Percentiles rank a stretch among this genome's conserved stretches.
Conservation (phyloP, 139 green algal species). For the Micromonas pusilla region DNA sequence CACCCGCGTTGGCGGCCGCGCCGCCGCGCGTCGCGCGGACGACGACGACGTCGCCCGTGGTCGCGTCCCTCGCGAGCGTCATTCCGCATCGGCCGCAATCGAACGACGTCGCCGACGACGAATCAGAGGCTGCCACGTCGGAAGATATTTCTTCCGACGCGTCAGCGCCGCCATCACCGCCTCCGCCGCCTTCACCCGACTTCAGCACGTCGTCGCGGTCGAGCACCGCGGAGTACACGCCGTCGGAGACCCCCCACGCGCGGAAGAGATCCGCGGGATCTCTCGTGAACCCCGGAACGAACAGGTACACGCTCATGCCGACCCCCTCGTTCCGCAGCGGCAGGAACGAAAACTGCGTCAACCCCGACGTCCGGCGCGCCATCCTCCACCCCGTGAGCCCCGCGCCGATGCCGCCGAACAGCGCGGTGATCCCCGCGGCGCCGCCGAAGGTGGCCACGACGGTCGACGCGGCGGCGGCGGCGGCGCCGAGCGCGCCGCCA, state of each 20-base stretch:
- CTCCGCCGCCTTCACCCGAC: not conserved
- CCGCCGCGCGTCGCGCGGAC: no score
- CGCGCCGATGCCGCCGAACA: constrained; percentile 13
- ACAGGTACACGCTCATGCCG: not conserved
- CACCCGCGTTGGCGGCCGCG: not conserved
- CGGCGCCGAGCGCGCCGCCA: not conserved
- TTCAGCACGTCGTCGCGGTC: not conserved
- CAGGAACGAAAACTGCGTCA: not conserved
- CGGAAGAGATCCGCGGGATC: constrained; percentile 11
- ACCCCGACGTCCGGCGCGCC: not conserved
- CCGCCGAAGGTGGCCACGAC: not conserved
- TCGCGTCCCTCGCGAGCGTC: not conserved
- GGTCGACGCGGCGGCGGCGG: not conserved
- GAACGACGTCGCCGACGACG: not conserved
- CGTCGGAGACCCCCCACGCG: not conserved
- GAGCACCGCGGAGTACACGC: not conserved
- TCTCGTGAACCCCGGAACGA: not conserved
- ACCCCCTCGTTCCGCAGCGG: not conserved
- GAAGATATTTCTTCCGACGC: not conserved
- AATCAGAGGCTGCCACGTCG: not conserved
- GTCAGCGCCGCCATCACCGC: not conserved
- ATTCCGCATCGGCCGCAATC: no score
- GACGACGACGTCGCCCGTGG: not conserved
- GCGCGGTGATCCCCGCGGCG: not conserved
- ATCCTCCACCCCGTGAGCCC: constrained; percentile 3